Percentiles rank a stretch among this genome's conserved stretches.
These are phyloP conservation scores for Pseudoscleropodium purum DNA, from an alignment of 225 moss, liverwort and hornwort species.

Conservation along the genomic window DNA sequence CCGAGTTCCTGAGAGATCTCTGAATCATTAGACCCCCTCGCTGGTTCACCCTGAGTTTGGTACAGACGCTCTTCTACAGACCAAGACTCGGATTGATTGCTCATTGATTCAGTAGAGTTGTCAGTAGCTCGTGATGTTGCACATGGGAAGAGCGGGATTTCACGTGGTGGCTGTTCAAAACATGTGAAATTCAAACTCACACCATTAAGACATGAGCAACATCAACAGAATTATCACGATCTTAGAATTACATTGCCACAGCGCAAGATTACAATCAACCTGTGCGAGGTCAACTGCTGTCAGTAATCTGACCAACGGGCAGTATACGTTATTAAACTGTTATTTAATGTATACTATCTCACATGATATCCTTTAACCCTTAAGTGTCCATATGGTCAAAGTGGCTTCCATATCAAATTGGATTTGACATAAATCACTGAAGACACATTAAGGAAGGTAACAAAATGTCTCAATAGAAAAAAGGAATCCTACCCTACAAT, in stretches of 20 bases:
- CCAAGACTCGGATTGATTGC: conserved; percentile 17
- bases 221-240: background rate
- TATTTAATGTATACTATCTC: background rate
- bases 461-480: background rate
- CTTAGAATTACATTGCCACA: background rate
- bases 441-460: background rate
- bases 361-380: background rate
- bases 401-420: background rate
- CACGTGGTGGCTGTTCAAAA: conserved; percentile 23
- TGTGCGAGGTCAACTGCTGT: background rate
- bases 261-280: background rate
- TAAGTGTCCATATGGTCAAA: background rate
- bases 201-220: background rate
- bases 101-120: conserved; percentile 8
- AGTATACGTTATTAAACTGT: background rate
- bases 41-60: background rate
- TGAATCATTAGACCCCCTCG: conserved; percentile 17
- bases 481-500: background rate
- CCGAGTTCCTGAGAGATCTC: conserved; percentile 23
- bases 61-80: background rate
- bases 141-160: conserved; percentile 35
- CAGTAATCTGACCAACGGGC: background rate
- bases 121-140: conserved; percentile 32
- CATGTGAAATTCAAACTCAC: background rate
- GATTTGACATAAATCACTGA: background rate